These are phyloP conservation scores for Pistacia atlantica DNA, from an alignment of 345 rosid genomes.

Conservation along the genomic window DNA sequence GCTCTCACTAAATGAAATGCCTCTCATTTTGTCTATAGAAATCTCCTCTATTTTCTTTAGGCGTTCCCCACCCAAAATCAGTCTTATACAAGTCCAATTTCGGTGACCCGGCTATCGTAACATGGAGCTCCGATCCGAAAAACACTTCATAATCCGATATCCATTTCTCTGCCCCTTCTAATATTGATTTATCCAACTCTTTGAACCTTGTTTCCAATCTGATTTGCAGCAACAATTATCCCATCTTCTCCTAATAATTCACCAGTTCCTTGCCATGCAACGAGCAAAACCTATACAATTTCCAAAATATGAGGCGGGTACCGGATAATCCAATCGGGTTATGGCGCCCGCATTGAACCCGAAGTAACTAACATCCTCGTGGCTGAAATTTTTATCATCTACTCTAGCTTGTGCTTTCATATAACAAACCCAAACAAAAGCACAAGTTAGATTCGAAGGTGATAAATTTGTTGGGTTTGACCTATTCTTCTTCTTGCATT, in stretches of 20 bases:
- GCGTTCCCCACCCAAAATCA: conserved; percentile 56
- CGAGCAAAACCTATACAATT: conserved; percentile 44
- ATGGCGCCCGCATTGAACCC: conserved; percentile 45
- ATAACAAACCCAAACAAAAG: conserved; percentile 40
- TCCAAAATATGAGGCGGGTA: conserved; percentile 36
- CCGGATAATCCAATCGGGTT: conserved; percentile 28
- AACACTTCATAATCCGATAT: conserved; percentile 20
- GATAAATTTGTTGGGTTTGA: conserved; percentile 29
- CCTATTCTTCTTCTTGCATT: conserved; percentile 14
- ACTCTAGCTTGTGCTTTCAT: conserved; percentile 19
- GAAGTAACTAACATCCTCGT: conserved; percentile 16
- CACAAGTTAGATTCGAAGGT: conserved; percentile 35
- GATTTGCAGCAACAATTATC: conserved; percentile 35
- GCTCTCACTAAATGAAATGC: conserved; percentile 31
- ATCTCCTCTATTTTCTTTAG: conserved; percentile 42
- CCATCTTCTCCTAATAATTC: conserved; percentile 37
- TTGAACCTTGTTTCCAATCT: conserved; percentile 32
- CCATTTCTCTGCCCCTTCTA: conserved; percentile 40
- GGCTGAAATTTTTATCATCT: neutral
- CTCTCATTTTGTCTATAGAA: conserved; percentile 26
- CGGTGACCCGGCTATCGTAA: conserved; percentile 39
- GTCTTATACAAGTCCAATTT: conserved; percentile 35
- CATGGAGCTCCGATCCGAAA: conserved; percentile 19
- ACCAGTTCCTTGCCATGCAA: neutral
- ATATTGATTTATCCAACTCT: conserved; percentile 29